A percentile compares a stretch with the other conserved stretches of the same genome.
phyloP scores from a whole-genome alignment of 805 yeast genomes.

The Saccharomycopsis sp. region DNA sequence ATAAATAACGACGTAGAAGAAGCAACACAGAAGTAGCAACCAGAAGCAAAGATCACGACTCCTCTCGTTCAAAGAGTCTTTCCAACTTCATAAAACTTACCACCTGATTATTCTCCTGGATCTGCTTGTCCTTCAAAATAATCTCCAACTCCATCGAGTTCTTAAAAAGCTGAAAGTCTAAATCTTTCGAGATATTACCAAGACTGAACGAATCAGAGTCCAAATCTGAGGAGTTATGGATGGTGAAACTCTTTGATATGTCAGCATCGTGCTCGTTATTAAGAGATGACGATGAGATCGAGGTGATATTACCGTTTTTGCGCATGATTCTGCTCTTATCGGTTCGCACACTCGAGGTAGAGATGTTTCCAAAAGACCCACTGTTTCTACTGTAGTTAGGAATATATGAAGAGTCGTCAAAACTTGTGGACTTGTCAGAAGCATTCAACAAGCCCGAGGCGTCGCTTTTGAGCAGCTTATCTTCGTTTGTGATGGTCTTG shows the following conservation, averaged over 20 bases:
- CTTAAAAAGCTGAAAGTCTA: conserved; percentile 17
- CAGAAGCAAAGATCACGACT: background rate
- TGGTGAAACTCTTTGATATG: background rate
- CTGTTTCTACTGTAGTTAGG: conserved; percentile 4
- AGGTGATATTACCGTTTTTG: background rate
- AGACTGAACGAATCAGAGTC: background rate
- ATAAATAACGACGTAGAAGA: background rate
- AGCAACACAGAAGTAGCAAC: no score
- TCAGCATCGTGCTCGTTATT: background rate
- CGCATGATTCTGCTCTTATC: background rate
- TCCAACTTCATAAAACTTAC: conserved; percentile 17
- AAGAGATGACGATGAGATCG: background rate
- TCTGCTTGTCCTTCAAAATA: conserved; percentile 6
- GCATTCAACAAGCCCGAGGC: background rate
- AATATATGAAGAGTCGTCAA: conserved; percentile 6
- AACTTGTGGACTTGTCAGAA: conserved; percentile 1
- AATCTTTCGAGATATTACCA: background rate
- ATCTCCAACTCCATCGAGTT: conserved; percentile 7
- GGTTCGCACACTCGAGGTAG: background rate
- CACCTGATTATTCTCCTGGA: conserved; percentile 10
- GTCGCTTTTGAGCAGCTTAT: background rate
- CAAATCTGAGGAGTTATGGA: background rate
- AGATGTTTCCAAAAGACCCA: background rate
- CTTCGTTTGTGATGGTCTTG: background rate
- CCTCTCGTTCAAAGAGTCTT: conserved; percentile 14